phyloP scores from a whole-genome alignment of 805 yeast genomes.

The Kazachstania martiniae region DNA sequence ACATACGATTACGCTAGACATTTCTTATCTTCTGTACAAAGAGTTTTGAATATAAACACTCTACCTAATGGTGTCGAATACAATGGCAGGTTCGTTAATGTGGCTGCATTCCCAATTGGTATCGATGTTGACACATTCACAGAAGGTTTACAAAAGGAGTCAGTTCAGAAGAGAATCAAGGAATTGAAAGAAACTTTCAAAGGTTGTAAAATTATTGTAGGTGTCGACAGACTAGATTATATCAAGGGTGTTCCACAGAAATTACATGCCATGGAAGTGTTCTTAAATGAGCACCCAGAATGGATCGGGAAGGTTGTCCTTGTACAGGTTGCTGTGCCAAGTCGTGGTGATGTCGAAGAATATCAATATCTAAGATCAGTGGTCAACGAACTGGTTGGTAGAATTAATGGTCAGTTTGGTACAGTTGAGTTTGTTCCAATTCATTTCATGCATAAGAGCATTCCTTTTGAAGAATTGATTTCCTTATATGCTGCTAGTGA shows the following conservation, averaged over 20 bases:
- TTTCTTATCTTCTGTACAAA: slow-evolving; percentile 78
- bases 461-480: slow-evolving; percentile 84
- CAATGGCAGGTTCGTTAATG: slow-evolving; percentile 63
- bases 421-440: slow-evolving; percentile 96
- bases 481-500: slow-evolving; percentile 79
- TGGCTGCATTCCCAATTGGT: slow-evolving; percentile 98
- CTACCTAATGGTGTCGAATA: slow-evolving; percentile 85
- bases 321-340: slow-evolving; percentile 95
- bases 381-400: slow-evolving; percentile 91
- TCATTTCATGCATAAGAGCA: slow-evolving; percentile 88
- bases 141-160: slow-evolving; percentile 55
- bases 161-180: slow-evolving; percentile 55
- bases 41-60: slow-evolving; percentile 72
- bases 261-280: slow-evolving; percentile 90
- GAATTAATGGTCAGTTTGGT: slow-evolving; percentile 93
- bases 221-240: slow-evolving; percentile 92
- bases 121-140: slow-evolving; percentile 89
- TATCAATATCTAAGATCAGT: slow-evolving; percentile 88
- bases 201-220: slow-evolving; percentile 80
- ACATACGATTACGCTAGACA: slow-evolving; percentile 98
- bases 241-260: slow-evolving; percentile 98
- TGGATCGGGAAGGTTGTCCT: slow-evolving; percentile 96
- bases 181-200: slow-evolving; percentile 56
- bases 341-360: slow-evolving; percentile 96
- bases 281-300: slow-evolving; percentile 86